Conservation (phyloP, 1,284 basidiomycete genomes). For the Naganishia sp. region DNA sequence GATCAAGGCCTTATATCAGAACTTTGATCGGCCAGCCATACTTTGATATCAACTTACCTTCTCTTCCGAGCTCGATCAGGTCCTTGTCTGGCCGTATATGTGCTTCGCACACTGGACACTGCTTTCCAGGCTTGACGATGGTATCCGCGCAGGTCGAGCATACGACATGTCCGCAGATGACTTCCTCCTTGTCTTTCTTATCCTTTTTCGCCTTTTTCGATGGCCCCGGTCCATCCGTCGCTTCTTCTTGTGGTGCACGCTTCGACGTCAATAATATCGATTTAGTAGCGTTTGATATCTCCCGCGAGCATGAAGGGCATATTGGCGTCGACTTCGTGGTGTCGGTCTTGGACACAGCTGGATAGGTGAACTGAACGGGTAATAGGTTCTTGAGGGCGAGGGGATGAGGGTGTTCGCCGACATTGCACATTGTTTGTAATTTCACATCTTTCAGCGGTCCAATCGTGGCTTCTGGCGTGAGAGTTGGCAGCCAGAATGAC, state of each 20-base stretch:
- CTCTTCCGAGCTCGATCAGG: slow-evolving; percentile 72
- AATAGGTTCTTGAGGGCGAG: slow-evolving; percentile 77
- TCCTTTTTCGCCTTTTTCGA: slow-evolving; percentile 42
- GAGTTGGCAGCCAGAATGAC: slow-evolving; percentile 88
- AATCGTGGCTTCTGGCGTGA: slow-evolving; percentile 73
- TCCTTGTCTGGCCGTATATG: slow-evolving; percentile 61
- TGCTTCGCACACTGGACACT: slow-evolving; percentile 80
- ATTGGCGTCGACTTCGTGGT: slow-evolving; percentile 59
- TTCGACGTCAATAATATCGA: slow-evolving; percentile 60
- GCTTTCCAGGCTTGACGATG: slow-evolving; percentile 69
- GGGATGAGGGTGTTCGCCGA: slow-evolving; percentile 69
- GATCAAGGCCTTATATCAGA: slow-evolving; percentile 18
- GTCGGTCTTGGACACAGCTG: slow-evolving; percentile 54
- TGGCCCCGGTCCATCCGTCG: slow-evolving; percentile 14
- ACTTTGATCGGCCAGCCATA: slow-evolving; percentile 12
- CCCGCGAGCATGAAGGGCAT: slow-evolving; percentile 86
- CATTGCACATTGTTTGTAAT: slow-evolving; percentile 80
- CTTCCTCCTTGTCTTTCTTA: slow-evolving; percentile 45
- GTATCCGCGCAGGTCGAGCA: slow-evolving; percentile 84
- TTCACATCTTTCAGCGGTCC: slow-evolving; percentile 73
- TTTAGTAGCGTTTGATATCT: slow-evolving; percentile 74
- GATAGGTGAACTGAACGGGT: slow-evolving; percentile 71
- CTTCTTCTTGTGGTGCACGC: slow-evolving; percentile 30
- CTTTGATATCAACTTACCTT: slow-evolving; percentile 61
- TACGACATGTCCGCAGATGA: slow-evolving; percentile 73